Conservation (phyloP, 2,329 filamentous ascomycete genomes). For the Lasiodiplodia sp. region DNA sequence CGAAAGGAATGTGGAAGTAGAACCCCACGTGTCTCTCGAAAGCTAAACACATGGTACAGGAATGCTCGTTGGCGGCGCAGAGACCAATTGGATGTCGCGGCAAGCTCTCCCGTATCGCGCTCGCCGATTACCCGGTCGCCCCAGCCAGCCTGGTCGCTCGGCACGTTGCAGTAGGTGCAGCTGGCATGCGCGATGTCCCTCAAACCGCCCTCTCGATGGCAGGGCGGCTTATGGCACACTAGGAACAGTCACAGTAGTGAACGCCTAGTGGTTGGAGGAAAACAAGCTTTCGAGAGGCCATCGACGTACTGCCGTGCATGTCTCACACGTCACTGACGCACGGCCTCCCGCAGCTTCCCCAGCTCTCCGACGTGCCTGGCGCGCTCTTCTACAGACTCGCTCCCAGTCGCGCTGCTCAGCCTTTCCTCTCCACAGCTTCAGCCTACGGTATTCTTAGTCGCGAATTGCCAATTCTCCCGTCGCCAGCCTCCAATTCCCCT, state of each 20-base stretch:
- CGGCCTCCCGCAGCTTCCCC: slow-evolving; percentile 23
- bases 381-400: neutral
- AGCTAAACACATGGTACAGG: neutral
- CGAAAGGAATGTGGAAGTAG: neutral
- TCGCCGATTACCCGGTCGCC: neutral
- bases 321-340: slow-evolving; percentile 27
- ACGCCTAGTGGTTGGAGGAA: neutral
- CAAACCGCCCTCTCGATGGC: neutral
- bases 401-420: neutral
- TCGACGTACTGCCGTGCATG: neutral
- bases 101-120: neutral
- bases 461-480: slow-evolving; percentile 1
- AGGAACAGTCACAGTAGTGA: slow-evolving; percentile 2
- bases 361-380: slow-evolving; percentile 18
- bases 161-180: neutral
- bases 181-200: neutral
- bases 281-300: slow-evolving; percentile 13
- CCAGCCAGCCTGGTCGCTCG: neutral
- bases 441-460: neutral
- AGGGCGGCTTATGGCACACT: slow-evolving; percentile 1
- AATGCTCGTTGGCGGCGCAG: neutral
- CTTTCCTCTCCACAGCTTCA: neutral
- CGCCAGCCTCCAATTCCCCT: neutral
- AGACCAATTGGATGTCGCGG: slow-evolving; percentile 6
- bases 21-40: neutral